Base-by-base conservation (phyloP, 2,329 filamentous ascomycete genomes). In the Penicillium polonicum region DNA sequence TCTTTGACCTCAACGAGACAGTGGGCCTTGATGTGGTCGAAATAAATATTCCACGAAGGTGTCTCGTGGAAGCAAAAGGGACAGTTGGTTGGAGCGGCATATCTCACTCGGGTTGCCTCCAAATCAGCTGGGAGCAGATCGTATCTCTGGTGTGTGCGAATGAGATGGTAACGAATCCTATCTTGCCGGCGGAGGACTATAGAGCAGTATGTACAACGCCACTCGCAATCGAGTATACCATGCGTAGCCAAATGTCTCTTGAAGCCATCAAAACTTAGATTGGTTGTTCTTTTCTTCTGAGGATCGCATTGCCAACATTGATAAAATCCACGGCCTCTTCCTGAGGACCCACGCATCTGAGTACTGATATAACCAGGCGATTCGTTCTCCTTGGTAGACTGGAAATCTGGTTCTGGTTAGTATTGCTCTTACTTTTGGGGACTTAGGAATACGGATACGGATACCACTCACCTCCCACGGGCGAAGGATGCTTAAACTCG, bases 401-500 rank as follows among this genome's bases (percentile, higher is more conserved):
- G 21, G 10, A 15, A 2, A 15, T 27, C 23, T n/a, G 15, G 7
- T 27, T 27, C 15, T n/a, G 33, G 15, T 55, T 33, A 38, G 62
- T 55, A 31, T 23, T 51, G 15, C 27, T 43, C 36, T 49, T 29
- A n/a, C 36, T 19, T 33, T 12, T 10, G 21, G 9, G 21, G 55
- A 49, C 61, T 41, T 49, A 55, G 59, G 59, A 49, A 45, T 43
- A 55, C 58, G 52, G 62, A 38, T 49, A 59, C 56, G 57, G 44
- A 39, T 29, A 64, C 12, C 31, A 33, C 68, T 59, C 60, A 74
- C 73, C 68, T 64, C 74, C 71, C 19, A 52, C 42, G 4, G 59
- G 58, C 17, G 65, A 60, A 44, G 68, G 65, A 39, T 68, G 68
- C 57, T 66, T 70, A 52, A 75, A 70, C 29, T 88, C 86, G 68